Evolutionary conservation across 1,284 basidiomycete species (phyloP).

Genomic region (Ustilago curta): DNA sequence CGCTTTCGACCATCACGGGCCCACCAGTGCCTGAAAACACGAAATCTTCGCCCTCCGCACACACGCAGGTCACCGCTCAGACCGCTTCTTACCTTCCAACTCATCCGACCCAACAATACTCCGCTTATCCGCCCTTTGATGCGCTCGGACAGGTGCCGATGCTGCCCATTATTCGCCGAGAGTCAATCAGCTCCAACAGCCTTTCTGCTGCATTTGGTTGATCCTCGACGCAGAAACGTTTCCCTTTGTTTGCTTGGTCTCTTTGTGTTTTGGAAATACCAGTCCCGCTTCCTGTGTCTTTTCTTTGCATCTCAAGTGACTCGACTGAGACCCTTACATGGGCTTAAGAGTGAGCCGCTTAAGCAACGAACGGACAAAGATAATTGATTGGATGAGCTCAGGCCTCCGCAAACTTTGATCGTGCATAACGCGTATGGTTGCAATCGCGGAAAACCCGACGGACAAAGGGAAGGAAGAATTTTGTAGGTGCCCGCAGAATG

Average conservation of each 20-base stretch:
- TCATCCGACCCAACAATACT: neutral
- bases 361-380: conserved; percentile 10
- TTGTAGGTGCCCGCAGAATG: conserved; percentile 6
- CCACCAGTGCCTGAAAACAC: conserved; percentile 2
- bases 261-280: conserved; percentile 20
- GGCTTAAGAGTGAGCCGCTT: neutral
- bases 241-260: conserved; percentile 25
- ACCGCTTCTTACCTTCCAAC: neutral
- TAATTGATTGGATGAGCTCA: neutral
- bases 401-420: conserved; percentile 9
- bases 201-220: conserved; percentile 40
- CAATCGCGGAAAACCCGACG: neutral
- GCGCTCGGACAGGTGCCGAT: conserved; percentile 24
- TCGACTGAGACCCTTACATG: neutral
- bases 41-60: neutral
- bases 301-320: neutral
- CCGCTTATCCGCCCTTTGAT: conserved; percentile 18
- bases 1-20: conserved; percentile 16
- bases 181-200: conserved; percentile 30
- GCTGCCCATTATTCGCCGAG: conserved; percentile 11
- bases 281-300: conserved; percentile 5
- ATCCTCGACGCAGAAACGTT: neutral
- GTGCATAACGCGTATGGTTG: neutral
- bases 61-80: conserved; percentile 19
- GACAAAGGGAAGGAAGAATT: conserved; percentile 10